Conservation (phyloP, 768 basidiomycete species). For the Clitopilus hobsonii region DNA sequence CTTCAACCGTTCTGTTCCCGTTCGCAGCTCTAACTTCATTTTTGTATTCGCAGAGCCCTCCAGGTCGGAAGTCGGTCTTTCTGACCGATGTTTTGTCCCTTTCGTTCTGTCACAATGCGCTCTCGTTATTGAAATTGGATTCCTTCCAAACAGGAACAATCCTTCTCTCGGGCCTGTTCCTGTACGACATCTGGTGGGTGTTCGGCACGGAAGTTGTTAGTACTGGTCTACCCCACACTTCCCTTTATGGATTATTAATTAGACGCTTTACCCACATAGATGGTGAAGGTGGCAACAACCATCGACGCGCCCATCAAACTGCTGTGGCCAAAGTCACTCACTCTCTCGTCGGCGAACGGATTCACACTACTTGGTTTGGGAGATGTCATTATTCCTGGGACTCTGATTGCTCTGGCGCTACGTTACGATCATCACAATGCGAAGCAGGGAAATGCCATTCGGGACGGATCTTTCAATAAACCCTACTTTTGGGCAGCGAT, state of each 20-base stretch:
- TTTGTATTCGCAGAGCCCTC: constrained; percentile 48
- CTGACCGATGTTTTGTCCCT: constrained; percentile 74
- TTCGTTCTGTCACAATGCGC: constrained; percentile 77
- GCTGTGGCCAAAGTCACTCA: constrained; percentile 72
- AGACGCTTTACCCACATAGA: constrained; percentile 39
- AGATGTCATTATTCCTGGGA: constrained; percentile 66
- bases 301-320: constrained; percentile 94
- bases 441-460: constrained; percentile 18
- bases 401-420: constrained; percentile 79
- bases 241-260: not conserved
- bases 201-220: constrained; percentile 83
- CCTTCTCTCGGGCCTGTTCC: constrained; percentile 77
- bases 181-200: constrained; percentile 97
- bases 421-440: constrained; percentile 72
- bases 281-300: constrained; percentile 88
- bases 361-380: constrained; percentile 92
- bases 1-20: constrained; percentile 52
- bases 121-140: constrained; percentile 79
- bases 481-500: constrained; percentile 75
- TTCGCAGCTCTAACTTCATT: constrained; percentile 61
- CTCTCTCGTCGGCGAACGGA: constrained; percentile 45
- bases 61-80: constrained; percentile 54
- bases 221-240: constrained; percentile 5
- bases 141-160: constrained; percentile 85
- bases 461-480: constrained; percentile 41